Evolutionary conservation across 352 stramenopile genomes (phyloP), one percentile per base, ranked within the genome.

Genomic region (Pythium dissimile): DNA sequence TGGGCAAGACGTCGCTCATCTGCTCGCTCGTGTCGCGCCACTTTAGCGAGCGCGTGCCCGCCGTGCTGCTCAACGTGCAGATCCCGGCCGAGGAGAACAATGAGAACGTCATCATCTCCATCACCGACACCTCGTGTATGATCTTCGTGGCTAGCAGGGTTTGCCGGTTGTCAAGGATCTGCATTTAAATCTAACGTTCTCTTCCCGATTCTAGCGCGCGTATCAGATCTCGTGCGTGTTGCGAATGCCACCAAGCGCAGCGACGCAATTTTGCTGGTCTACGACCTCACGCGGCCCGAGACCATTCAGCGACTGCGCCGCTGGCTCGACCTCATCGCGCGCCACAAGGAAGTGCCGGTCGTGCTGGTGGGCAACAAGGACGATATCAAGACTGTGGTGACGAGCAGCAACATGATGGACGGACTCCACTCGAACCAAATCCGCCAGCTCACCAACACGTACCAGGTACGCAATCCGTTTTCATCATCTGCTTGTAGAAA

Each of bases 1-100:
- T 94, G 56, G 88, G 88, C 64, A 96, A 96, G 72, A 95, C 86
- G 56, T 95, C 88, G 71, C 84, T 96, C 64, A 94, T 96, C 67
- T 95, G 84, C 68, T 86, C 88, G 65, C 74, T 95, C 37, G 85
- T 95, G 63, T 95, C 84, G 53, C 76, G 82, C 58, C 86, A 92
- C 63, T 95, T 92, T 56, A 93, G 80, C 64, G 84, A 95, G 67
- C 88, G 88, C 61, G 86, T 95, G 59, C 86, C 86, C 15, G 79
- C 73, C 31, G 84, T 95, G 52, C 67, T 96, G 60, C 83, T 93
- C 41, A 92, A 93, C 57, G 86, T 94, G 57, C 83, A 92, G 69
- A 92, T 96, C 57, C 85, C 86, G 18, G 84, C 86, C 34, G 86
- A 95, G 52, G 86, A 95, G 58, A 94, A 84, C 53, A 83, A 92